Base-by-base conservation (phyloP, 202 grass and related monocot species). In the Carex arenaria region DNA sequence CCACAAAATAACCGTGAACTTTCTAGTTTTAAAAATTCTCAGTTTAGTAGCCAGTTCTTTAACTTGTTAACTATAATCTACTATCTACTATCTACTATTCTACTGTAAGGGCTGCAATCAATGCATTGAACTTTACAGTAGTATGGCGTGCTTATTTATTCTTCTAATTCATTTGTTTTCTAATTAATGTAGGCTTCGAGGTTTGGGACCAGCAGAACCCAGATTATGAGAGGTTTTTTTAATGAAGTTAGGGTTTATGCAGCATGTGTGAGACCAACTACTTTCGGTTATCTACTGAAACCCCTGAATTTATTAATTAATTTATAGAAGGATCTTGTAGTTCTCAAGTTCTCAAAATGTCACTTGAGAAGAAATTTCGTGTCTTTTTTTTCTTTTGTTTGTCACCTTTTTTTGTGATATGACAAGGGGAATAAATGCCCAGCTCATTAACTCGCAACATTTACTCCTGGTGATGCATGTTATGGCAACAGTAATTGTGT, bases 141-240 rank as follows among this genome's bases (percentile, higher is more conserved):
- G 72, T 32, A 75, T 18, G 22, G 7, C 20, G 53, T 59, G 28
- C 52, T 36, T 77, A 40, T 38, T 60, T 81, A 32, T 79, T 59
- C 34, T 81, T 47, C 56, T 47, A 18, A 66, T 52, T 64, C 8
- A 31, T 81, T 53, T 70, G 7, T 70, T 32, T 70, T 51, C 54
- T 67, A 10, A 54, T 20, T 36, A 32, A 34, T 82, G 65, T 82
- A 82, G 80, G 26, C 28, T 82, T 82, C 83, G 94, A 87, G 74
- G 87, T 91, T 74, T 97, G 94, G 94, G 94, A 91, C 69, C 94
- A 97, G 82, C 87, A 66, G 61, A 64, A 90, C 74, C 90, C 78
- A 15, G 92, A 97, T 36, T 97, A 93, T 2, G 93, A 91, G 22
- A 92, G 90, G 60, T 97, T 97, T 82, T 94, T 97, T 80, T 94